These are phyloP conservation scores for Lippia alba DNA, from an alignment of 305 asterid genomes.

Conservation along the genomic window DNA sequence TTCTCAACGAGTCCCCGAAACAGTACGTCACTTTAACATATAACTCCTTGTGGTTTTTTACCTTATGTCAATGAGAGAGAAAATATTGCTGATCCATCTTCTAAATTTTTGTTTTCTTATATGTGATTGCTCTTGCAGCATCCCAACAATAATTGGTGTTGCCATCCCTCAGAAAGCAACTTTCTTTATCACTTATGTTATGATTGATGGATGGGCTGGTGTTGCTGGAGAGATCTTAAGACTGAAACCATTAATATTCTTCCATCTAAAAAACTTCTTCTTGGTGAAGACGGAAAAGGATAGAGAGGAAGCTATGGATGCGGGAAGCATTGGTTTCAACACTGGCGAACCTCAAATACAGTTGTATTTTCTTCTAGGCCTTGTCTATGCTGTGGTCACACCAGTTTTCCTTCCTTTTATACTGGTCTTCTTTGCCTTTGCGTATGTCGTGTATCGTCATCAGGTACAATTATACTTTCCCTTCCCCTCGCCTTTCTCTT, in stretches of 20 bases:
- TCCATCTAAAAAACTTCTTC: slow-evolving; percentile 81
- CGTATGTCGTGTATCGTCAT: slow-evolving; percentile 84
- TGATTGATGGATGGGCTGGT: slow-evolving; percentile 99
- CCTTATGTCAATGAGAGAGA: not conserved
- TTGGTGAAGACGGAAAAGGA: slow-evolving; percentile 94
- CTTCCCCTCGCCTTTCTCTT: slow-evolving; percentile 12
- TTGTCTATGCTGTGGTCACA: slow-evolving; percentile 88
- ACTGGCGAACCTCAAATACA: slow-evolving; percentile 98
- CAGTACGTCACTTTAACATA: slow-evolving; percentile 55
- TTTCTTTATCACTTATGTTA: slow-evolving; percentile 86
- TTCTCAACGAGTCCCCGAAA: slow-evolving; percentile 61
- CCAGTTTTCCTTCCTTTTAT: slow-evolving; percentile 92
- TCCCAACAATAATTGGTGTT: slow-evolving; percentile 74
- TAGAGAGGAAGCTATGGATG: slow-evolving; percentile 92
- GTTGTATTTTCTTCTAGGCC: slow-evolving; percentile 89
- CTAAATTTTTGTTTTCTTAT: slow-evolving; percentile 6
- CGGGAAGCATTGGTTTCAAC: slow-evolving; percentile 91
- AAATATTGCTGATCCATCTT: not conserved
- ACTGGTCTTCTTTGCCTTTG: slow-evolving; percentile 83
- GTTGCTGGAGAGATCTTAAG: slow-evolving; percentile 90
- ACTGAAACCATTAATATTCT: slow-evolving; percentile 79
- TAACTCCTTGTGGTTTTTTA: not conserved
- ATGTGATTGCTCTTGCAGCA: slow-evolving; percentile 49
- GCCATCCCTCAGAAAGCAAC: slow-evolving; percentile 97
- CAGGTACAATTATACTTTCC: slow-evolving; percentile 58